These are phyloP conservation scores for Arthrobotrys sinensis DNA, from an alignment of 2,329 filamentous ascomycete genomes.

Conservation along the genomic window DNA sequence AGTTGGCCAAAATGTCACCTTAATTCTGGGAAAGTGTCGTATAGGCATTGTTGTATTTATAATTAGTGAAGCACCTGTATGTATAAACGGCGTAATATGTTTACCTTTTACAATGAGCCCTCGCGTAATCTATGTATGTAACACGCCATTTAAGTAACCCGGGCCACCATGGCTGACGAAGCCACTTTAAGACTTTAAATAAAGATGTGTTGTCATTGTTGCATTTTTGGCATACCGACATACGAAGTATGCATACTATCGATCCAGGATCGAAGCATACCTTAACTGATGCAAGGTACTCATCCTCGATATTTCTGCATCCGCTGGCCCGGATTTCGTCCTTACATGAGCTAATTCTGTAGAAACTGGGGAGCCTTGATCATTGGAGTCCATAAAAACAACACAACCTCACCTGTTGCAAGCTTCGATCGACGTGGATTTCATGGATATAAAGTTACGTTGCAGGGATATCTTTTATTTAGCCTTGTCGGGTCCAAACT, in stretches of 20 bases:
- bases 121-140: not conserved
- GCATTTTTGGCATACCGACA: not conserved
- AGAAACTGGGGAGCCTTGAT: not conserved
- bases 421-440: not conserved
- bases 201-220: constrained; percentile 30
- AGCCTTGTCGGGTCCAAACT: constrained; percentile 39
- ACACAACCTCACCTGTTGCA: constrained; percentile 29
- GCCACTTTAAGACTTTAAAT: not conserved
- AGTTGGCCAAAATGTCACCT: not conserved
- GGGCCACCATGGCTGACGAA: too few relatives aligned
- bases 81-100: not conserved
- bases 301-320: constrained; percentile 3
- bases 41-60: constrained; percentile 14
- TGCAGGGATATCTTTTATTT: constrained; percentile 49
- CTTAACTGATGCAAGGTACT: constrained; percentile 14
- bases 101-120: not conserved
- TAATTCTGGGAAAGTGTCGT: constrained; percentile 3
- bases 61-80: not conserved
- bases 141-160: not conserved
- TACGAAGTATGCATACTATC: not conserved
- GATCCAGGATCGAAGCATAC: not conserved
- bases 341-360: constrained; percentile 35
- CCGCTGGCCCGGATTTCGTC: constrained; percentile 26
- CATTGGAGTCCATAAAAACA: not conserved
- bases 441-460: not conserved